Percentiles rank a stretch among this genome's conserved stretches.
These are phyloP conservation scores for Quercus phellos DNA, from an alignment of 331 rosid species.

Conservation along the genomic window DNA sequence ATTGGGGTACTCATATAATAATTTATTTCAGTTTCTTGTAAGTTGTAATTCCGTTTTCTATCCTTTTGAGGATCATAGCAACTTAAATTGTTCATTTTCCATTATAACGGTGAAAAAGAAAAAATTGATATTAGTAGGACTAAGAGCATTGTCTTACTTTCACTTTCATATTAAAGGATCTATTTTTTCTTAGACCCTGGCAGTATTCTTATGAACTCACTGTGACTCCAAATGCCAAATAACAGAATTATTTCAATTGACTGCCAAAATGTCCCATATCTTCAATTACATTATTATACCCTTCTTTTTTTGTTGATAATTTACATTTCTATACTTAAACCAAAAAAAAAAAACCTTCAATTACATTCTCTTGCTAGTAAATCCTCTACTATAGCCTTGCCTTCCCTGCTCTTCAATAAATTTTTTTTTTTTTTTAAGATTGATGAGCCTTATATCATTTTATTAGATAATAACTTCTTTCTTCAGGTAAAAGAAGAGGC, in stretches of 20 bases:
- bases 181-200: neutral
- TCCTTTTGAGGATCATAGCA: neutral
- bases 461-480: slow-evolving; percentile 9
- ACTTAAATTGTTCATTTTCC: slow-evolving; percentile 13
- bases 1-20: neutral
- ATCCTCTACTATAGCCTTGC: neutral
- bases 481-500: slow-evolving; percentile 92
- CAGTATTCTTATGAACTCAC: neutral
- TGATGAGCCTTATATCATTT: neutral
- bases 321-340: no score
- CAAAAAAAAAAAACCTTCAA: no score
- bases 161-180: neutral
- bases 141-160: neutral
- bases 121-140: slow-evolving; percentile 8
- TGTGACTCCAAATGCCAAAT: neutral
- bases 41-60: neutral
- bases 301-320: no score
- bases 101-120: neutral
- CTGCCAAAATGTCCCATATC: neutral
- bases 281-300: neutral
- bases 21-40: neutral
- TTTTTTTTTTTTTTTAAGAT: neutral
- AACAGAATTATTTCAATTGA: neutral
- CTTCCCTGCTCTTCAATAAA: neutral
- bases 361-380: neutral